Evolutionary conservation across 78 protist genomes (phyloP), one percentile per base, ranked within the genome.

Genomic region (Speleostelium caveatum): DNA sequence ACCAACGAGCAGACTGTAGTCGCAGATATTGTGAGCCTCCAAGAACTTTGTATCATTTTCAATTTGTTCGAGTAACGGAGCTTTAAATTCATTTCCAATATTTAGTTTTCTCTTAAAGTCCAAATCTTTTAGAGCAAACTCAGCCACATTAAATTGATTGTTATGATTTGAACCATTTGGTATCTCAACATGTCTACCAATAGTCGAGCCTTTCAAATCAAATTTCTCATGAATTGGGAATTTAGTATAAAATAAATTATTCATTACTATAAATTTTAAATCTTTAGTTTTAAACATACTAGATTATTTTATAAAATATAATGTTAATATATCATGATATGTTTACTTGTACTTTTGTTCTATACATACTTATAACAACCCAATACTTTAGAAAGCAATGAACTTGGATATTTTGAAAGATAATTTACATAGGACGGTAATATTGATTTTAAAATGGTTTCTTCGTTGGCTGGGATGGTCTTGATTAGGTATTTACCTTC

Each of bases 1-100:
- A 45, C 93, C 93, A 22, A 87, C 80, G 49, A 87, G 39, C 24
- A 87, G 36, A 77, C 93, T 87, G 60, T 87, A 87, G 73, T 87
- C 93, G 53, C 93, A 87, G 4, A 87, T 87, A 58, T 72, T 72
- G 16, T 87, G 68, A 35, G 93, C 73, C 26, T 87, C 93, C 14
- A 87, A 26, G 24, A 68, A 56, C 22, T 66, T 68, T 1, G 86
- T 77, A 45, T 87, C 93, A 36, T 76, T 72, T 65, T 87, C 93
- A 33, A 87, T 69, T 62, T 87, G 93, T 49, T 87, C 93, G 35
- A 87, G 14, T 21, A 87, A 7, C 36, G 93, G 85, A 36, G 93
- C 93, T 66, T 77, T 87, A 28, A 76, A 69, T 19, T 26, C 75
- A 26, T 73, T 60, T 39, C 93, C 93, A 36, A 87, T 71, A 45